phyloP scores from a whole-genome alignment of 2,329 filamentous ascomycete species.

The Fusarium sublunatum region DNA sequence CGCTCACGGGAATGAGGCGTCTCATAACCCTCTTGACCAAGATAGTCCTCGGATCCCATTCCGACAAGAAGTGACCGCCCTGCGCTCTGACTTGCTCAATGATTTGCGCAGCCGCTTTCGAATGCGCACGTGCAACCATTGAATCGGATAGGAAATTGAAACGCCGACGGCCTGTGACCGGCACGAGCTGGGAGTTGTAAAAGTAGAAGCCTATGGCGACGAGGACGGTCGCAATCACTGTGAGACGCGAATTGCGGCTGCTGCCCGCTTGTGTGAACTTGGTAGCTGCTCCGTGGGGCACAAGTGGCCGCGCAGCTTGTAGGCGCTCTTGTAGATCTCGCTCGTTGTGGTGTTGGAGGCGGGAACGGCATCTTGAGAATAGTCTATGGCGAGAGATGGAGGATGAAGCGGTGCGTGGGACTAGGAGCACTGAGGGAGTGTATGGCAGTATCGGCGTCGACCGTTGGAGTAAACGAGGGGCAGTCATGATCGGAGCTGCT shows the following conservation, averaged over 20 bases:
- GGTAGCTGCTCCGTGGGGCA: constrained; percentile 43
- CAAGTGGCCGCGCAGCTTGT: constrained; percentile 49
- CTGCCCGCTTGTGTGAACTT: constrained; percentile 46
- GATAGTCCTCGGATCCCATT: constrained; percentile 66
- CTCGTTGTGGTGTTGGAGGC: constrained; percentile 36
- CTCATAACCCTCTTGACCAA: constrained; percentile 73
- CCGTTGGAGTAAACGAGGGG: constrained; percentile 36
- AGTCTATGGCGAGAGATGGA: constrained; percentile 25
- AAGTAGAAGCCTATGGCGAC: constrained; percentile 70
- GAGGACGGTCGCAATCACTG: constrained; percentile 56
- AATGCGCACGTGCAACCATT: constrained; percentile 61
- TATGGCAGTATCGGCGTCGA: constrained; percentile 3
- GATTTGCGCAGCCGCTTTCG: constrained; percentile 52
- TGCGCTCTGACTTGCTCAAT: constrained; percentile 65
- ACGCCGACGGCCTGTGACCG: constrained; percentile 75
- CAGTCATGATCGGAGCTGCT: constrained; percentile 29
- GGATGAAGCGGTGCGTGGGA: constrained; percentile 10
- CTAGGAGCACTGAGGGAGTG: constrained; percentile 12
- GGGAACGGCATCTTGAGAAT: constrained; percentile 41
- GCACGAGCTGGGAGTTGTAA: constrained; percentile 76
- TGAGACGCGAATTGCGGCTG: constrained; percentile 49
- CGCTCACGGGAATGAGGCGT: constrained; percentile 74
- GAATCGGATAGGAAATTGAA: constrained; percentile 75
- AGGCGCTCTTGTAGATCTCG: constrained; percentile 45
- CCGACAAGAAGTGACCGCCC: constrained; percentile 66